Evolutionary conservation across 192 early-diverging fungal species (phyloP).

Genomic region (Rhizophagus prolifer): DNA sequence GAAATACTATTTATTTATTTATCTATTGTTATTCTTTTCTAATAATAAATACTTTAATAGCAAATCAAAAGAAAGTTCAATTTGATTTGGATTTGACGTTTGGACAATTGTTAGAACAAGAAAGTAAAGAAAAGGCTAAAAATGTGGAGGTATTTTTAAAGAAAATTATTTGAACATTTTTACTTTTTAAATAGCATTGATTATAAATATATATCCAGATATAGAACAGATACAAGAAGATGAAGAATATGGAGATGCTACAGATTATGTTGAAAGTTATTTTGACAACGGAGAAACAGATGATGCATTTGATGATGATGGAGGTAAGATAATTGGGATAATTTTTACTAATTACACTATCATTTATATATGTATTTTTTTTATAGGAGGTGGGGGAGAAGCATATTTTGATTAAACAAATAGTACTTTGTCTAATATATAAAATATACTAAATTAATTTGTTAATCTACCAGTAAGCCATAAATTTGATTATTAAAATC

Average conservation of each 20-base stretch:
- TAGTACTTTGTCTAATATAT: too few relatives aligned
- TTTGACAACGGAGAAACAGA: slow-evolving; percentile 19
- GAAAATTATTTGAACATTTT: background rate
- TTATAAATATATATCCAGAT: background rate
- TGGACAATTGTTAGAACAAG: slow-evolving; percentile 1
- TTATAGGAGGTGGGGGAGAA: background rate
- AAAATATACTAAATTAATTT: too few relatives aligned
- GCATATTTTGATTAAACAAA: slow-evolving; percentile 16
- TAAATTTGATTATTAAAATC: too few relatives aligned
- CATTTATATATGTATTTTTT: background rate
- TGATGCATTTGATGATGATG: background rate
- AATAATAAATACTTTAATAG: background rate
- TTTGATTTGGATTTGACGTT: slow-evolving; percentile 16
- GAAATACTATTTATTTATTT: background rate
- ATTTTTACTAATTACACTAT: background rate
- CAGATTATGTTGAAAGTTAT: slow-evolving; percentile 21
- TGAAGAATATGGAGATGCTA: slow-evolving; percentile 16
- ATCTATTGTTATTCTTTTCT: background rate
- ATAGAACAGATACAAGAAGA: slow-evolving; percentile 15
- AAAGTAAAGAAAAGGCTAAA: slow-evolving; percentile 5
- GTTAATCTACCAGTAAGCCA: too few relatives aligned
- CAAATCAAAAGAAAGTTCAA: background rate
- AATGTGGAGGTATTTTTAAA: background rate
- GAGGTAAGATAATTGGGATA: background rate
- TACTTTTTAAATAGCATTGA: background rate